Evolutionary conservation across 345 rosid species (phyloP), one percentile per base, ranked within the genome.

Genomic region (Ricinus communis): DNA sequence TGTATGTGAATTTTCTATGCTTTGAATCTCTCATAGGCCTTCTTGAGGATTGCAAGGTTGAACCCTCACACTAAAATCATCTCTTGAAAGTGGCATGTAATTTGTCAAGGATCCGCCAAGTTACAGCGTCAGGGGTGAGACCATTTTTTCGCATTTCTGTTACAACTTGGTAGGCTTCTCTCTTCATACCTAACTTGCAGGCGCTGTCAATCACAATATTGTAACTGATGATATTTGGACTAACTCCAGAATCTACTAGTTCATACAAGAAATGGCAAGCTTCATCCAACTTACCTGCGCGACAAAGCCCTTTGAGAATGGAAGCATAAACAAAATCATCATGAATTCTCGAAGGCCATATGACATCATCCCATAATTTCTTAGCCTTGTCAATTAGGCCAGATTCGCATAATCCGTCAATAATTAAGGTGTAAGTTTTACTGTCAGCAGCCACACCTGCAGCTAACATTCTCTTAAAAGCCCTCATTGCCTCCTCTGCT

Each of bases 91-190:
- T 75, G 9, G 38, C 82, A 71, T 88, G 93, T 68, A 93, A 76
- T 70, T 89, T 93, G 68, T 91, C 86, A 13, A 93, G 86, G 76
- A 83, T 87, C 79, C 96, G 79, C 97, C 97, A 91, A 46, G 98
- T 93, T 58, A 91, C 87, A 30, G 97, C 89, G 84, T 93, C 93
- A 18, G 97, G 96, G 45, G 61, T 77, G 61, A 82, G 67, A 40
- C 93, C 96, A 61, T 84, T 87, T 76, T 78, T 91, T 84, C 73
- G 84, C 92, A 91, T 88, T 76, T 93, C 98, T 30, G 81, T 75
- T 31, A 88, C 73, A 78, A 93, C 77, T 83, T 82, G 89, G 79
- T 91, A 91, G 5, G 93, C 98, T 76, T 89, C 98, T 82, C 82
- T 89, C 82, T 72, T 87, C 82, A 85, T 73, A 47, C 96, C 92